Conservation (phyloP, 306 rosid species). For the Cucumis cinereus region DNA sequence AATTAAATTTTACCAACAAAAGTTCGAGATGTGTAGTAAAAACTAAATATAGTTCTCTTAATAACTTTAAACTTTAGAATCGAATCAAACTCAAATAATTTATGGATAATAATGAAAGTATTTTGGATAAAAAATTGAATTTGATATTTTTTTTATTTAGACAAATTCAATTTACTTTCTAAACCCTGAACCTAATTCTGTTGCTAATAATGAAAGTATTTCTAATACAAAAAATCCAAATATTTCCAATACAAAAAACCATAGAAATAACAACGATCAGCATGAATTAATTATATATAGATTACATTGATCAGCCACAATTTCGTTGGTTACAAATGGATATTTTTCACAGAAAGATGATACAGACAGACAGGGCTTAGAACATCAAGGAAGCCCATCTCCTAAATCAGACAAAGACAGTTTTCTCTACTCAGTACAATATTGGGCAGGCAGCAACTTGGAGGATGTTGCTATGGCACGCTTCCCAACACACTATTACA, state of each 20-base stretch:
- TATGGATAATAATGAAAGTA: no score
- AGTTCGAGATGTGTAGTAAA: no score
- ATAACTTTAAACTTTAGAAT: no score
- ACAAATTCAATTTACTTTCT: no score
- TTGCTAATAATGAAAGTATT: no score
- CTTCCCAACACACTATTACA: neutral
- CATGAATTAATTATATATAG: neutral
- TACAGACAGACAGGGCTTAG: neutral
- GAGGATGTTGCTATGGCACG: slow-evolving; percentile 1
- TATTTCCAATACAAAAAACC: neutral
- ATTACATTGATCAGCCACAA: neutral
- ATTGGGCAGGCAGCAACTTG: neutral
- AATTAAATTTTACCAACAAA: no score
- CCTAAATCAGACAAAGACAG: neutral
- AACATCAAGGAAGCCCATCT: neutral
- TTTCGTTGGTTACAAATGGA: neutral
- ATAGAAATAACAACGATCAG: neutral
- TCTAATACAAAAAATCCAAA: no score
- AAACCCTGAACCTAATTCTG: no score
- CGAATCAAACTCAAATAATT: no score
- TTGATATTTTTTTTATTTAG: no score
- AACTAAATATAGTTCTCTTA: no score
- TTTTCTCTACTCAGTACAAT: neutral
- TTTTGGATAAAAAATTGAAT: no score
- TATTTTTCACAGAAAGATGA: neutral